Conservation (phyloP, 768 basidiomycete genomes). For the Russula sp. region DNA sequence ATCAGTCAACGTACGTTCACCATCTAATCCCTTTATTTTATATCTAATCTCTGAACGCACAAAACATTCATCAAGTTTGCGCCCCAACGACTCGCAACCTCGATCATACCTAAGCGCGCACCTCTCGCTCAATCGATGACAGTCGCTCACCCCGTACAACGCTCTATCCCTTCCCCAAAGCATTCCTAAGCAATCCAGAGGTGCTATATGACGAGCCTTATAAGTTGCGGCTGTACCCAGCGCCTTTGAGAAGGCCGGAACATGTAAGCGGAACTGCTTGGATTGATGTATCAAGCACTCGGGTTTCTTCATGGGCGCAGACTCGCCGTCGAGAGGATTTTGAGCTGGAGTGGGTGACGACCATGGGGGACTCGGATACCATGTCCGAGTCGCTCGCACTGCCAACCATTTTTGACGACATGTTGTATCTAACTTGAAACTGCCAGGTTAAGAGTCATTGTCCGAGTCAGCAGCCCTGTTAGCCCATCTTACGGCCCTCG, state of each 20-base stretch:
- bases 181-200: conserved; percentile 12
- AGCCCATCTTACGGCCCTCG: too few relatives aligned
- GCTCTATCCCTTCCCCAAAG: conserved; percentile 22
- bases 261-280: too few relatives aligned
- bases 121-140: neutral
- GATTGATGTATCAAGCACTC: conserved; percentile 19
- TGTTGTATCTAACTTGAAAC: too few relatives aligned
- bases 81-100: neutral
- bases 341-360: too few relatives aligned
- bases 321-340: too few relatives aligned
- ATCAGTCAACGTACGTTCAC: neutral
- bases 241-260: neutral
- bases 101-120: conserved; percentile 1
- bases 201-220: neutral
- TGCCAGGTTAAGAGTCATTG: too few relatives aligned
- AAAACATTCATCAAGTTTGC: conserved; percentile 3
- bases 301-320: neutral
- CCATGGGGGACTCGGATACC: too few relatives aligned
- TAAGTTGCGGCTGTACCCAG: conserved; percentile 20
- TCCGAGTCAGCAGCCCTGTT: too few relatives aligned
- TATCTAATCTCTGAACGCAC: neutral
- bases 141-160: neutral
- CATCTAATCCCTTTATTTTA: neutral
- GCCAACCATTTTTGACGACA: too few relatives aligned
- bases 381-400: too few relatives aligned